Evolutionary conservation across 2,329 filamentous ascomycete species (phyloP).

Genomic region (Plenodomus biglobosus): DNA sequence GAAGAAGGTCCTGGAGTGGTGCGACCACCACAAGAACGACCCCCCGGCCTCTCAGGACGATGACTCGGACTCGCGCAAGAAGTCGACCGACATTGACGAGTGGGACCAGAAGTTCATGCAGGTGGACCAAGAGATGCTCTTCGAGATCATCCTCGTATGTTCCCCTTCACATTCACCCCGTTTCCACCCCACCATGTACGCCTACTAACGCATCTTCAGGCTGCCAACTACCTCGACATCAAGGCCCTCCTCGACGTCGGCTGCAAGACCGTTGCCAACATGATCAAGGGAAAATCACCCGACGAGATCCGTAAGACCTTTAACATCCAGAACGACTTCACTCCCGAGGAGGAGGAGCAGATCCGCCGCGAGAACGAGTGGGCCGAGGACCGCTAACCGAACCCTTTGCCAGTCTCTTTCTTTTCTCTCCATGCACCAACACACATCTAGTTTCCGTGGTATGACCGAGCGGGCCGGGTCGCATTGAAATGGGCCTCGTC

Average conservation of each 20-base stretch:
- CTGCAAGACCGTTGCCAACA: constrained; percentile 99
- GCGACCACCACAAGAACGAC: constrained; percentile 89
- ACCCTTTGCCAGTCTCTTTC: not conserved
- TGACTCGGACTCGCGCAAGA: constrained; percentile 91
- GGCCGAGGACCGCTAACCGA: constrained; percentile 46
- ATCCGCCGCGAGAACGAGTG: constrained; percentile 62
- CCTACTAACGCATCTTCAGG: constrained; percentile 54
- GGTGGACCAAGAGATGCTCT: constrained; percentile 99
- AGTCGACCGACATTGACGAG: constrained; percentile 98
- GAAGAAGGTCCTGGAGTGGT: constrained; percentile 97
- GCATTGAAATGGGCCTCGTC: constrained; percentile 5
- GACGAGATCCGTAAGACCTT: constrained; percentile 99
- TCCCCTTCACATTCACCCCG: not conserved
- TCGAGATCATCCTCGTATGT: constrained; percentile 93
- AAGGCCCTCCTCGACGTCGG: constrained; percentile 96
- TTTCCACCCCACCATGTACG: not conserved
- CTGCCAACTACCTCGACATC: constrained; percentile 98
- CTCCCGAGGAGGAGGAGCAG: constrained; percentile 97
- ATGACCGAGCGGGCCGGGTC: constrained; percentile 3
- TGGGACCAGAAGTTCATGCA: constrained; percentile 99
- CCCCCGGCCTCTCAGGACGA: constrained; percentile 81
- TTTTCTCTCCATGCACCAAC: constrained; percentile 1
- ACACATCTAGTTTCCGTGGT: constrained; percentile 4
- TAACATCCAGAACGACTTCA: constrained; percentile 99
- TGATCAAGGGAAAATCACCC: constrained; percentile 99